Conservation (phyloP, 345 rosid genomes). For the Eucalyptus dawsonii region DNA sequence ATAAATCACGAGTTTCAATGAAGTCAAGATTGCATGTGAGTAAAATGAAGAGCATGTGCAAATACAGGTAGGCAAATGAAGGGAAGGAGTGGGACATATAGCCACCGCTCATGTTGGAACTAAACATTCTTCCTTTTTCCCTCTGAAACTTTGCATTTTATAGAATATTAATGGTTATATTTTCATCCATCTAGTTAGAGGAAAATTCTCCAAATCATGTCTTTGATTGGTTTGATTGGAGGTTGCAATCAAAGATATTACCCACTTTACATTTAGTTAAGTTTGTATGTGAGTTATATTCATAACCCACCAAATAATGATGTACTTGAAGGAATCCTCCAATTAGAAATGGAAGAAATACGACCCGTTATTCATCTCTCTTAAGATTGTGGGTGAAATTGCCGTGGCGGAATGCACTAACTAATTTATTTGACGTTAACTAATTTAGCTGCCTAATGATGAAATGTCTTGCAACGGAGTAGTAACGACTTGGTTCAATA, state of each 20-base stretch:
- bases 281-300: not conserved
- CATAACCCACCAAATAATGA: not conserved
- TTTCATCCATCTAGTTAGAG: too few species aligned
- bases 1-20: not conserved
- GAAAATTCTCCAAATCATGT: not conserved
- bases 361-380: not conserved
- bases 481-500: rapidly evolving
- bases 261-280: not conserved
- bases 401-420: not conserved
- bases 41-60: not conserved
- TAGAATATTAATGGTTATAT: too few species aligned
- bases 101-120: too few species aligned
- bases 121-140: not conserved
- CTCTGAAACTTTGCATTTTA: too few species aligned
- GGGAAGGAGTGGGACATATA: not conserved
- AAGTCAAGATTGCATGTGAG: not conserved
- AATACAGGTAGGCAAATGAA: not conserved
- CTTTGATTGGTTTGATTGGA: not conserved
- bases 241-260: not conserved
- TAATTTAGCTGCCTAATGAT: not conserved
- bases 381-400: not conserved
- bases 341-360: not conserved
- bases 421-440: not conserved
- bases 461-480: not conserved
- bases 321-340: not conserved